phyloP scores from a whole-genome alignment of 1,284 basidiomycete genomes.

The Boletus sp. region DNA sequence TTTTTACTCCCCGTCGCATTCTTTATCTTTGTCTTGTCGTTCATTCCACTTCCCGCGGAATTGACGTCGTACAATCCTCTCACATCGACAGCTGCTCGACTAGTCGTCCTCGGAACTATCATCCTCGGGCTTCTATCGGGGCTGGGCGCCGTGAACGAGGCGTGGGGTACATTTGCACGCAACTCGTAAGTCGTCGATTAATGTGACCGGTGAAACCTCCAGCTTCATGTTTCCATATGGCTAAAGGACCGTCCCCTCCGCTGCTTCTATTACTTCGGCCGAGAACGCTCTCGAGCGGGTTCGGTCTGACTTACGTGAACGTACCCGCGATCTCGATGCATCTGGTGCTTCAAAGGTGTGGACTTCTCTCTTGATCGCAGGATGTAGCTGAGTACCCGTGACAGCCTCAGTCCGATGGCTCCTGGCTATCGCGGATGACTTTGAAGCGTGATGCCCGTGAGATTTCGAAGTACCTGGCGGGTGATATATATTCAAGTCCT shows the following conservation, averaged over 20 bases:
- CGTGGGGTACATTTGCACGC: slow-evolving; percentile 45
- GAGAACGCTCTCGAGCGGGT: slow-evolving; percentile 35
- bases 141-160: slow-evolving; percentile 66
- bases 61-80: slow-evolving; percentile 41
- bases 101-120: slow-evolving; percentile 72
- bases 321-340: slow-evolving; percentile 27
- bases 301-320: slow-evolving; percentile 30
- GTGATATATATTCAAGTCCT: slow-evolving; percentile 1
- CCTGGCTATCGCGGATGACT: slow-evolving; percentile 30
- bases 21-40: slow-evolving; percentile 58
- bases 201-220: slow-evolving; percentile 8
- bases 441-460: slow-evolving; percentile 33
- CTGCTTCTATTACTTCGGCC: slow-evolving; percentile 28
- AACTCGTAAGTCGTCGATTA: slow-evolving; percentile 24
- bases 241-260: slow-evolving; percentile 21
- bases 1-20: slow-evolving; percentile 45
- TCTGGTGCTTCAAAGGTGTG: slow-evolving; percentile 26
- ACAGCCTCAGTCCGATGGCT: slow-evolving; percentile 26
- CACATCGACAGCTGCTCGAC: slow-evolving; percentile 49
- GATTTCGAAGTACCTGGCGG: slow-evolving; percentile 5
- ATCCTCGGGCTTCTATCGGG: slow-evolving; percentile 71
- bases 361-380: slow-evolving; percentile 2
- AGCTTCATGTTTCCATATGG: slow-evolving; percentile 17
- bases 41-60: slow-evolving; percentile 59
- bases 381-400: slow-evolving; percentile 13